A percentile compares a stretch with the other conserved stretches of the same genome.
Evolutionary conservation across 2,329 filamentous ascomycete genomes (phyloP).

Genomic region (Didymella pomorum): DNA sequence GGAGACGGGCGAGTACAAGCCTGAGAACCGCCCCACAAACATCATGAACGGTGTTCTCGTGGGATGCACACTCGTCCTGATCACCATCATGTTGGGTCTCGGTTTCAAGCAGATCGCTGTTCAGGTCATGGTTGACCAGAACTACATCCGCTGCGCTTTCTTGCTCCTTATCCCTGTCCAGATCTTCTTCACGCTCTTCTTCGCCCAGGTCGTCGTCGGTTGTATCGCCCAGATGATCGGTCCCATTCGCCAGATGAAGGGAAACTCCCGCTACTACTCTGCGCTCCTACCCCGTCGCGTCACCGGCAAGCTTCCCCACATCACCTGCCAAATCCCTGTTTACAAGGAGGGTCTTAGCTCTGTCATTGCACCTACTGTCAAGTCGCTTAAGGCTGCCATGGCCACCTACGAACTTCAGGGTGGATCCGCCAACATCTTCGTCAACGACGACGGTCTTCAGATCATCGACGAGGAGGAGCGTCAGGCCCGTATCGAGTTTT

Average conservation of each 20-base stretch:
- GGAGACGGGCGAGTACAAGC: slow-evolving; percentile 72
- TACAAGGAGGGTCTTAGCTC: slow-evolving; percentile 81
- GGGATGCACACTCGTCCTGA: slow-evolving; percentile 69
- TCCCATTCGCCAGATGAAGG: slow-evolving; percentile 73
- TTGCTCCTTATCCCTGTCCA: slow-evolving; percentile 73
- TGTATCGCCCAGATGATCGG: slow-evolving; percentile 79
- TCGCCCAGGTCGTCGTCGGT: slow-evolving; percentile 78
- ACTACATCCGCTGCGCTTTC: slow-evolving; percentile 70
- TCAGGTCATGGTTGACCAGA: slow-evolving; percentile 70
- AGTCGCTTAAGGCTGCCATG: slow-evolving; percentile 73
- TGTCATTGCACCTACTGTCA: slow-evolving; percentile 78
- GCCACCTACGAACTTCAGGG: slow-evolving; percentile 60
- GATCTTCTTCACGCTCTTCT: slow-evolving; percentile 84
- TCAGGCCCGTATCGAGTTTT: slow-evolving; percentile 54
- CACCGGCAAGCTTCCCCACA: slow-evolving; percentile 68
- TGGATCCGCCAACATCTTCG: slow-evolving; percentile 70
- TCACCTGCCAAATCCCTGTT: slow-evolving; percentile 80
- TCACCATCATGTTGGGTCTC: slow-evolving; percentile 72
- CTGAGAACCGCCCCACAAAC: slow-evolving; percentile 71
- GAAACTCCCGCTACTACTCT: slow-evolving; percentile 83
- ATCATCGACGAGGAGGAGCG: slow-evolving; percentile 60
- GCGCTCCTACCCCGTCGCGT: slow-evolving; percentile 71
- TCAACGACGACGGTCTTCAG: slow-evolving; percentile 73
- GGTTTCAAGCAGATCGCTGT: slow-evolving; percentile 75
- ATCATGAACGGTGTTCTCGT: slow-evolving; percentile 75